These are phyloP conservation scores for Acacia confusa DNA, from an alignment of 306 rosid species.

Conservation along the genomic window DNA sequence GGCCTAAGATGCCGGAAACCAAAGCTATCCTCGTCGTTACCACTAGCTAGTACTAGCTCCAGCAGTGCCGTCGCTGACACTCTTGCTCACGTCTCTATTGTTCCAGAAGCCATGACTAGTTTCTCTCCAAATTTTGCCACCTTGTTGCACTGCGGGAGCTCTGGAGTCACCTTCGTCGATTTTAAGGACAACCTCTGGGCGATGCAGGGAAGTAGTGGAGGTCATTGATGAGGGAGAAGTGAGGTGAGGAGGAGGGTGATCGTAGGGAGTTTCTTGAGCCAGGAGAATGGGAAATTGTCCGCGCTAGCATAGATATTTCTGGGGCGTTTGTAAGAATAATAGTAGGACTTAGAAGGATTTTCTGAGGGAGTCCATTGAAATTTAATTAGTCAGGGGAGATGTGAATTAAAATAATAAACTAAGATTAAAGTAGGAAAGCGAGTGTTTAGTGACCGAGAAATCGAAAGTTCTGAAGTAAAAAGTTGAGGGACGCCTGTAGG, in stretches of 20 bases:
- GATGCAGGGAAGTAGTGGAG: neutral
- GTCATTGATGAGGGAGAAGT: constrained; percentile 23
- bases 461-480: neutral
- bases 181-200: constrained; percentile 54
- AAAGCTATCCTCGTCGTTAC: constrained; percentile 32
- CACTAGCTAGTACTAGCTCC: neutral
- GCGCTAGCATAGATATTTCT: constrained; percentile 41
- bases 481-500: neutral
- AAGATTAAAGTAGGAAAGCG: neutral
- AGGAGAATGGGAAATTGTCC: constrained; percentile 65
- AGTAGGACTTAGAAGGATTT: constrained; percentile 61
- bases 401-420: neutral
- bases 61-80: neutral
- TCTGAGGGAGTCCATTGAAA: constrained; percentile 54
- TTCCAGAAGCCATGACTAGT: constrained; percentile 62
- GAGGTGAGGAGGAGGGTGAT: neutral
- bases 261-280: constrained; percentile 28
- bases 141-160: neutral
- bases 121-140: constrained; percentile 54
- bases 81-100: neutral
- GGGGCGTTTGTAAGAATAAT: constrained; percentile 41
- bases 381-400: neutral
- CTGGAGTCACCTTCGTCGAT: constrained; percentile 46
- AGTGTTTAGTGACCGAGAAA: neutral
- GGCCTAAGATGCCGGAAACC: constrained; percentile 37